Base-by-base conservation (phyloP, 164 flowering plant genomes). In the Echeveria elegans region DNA sequence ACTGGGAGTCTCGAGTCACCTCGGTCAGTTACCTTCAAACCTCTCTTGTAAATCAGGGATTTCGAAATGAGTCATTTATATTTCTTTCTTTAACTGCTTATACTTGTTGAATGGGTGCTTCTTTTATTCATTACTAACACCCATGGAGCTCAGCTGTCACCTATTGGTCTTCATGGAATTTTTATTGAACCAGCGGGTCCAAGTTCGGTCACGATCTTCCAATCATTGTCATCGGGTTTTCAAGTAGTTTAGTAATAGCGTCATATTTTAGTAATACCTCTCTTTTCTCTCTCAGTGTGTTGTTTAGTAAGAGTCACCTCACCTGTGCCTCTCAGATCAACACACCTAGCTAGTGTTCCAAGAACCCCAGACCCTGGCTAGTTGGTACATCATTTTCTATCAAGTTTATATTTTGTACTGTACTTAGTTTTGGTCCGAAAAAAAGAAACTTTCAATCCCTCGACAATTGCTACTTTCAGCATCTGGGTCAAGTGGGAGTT, bases 1-100 rank as follows among this genome's bases (percentile, higher is more conserved):
- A 75, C 82, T 66, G 85, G 87, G 66, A 73, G 65, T 68, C 64
- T 81, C 19, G 80, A 69, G 69, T 67, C 86, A 63, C 89, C 88
- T 16, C 74, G 67, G 98, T 92, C 69, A 84, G 91, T 84, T 60
- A 29, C 58, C 68, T 50, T 21, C 28, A 2, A 28, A 1, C 7
- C 32, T 14, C 43, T 31, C 64, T 40, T 30, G 38, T 63, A 36
- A 3, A 31, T 18, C 12, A 2, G 21, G 37, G 2, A 36, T 34
- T 63, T 34, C 16, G 12, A 11, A 2, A 43, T 43, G 14, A 1
- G 45, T 40, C 37, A 3, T 7, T 34, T 34, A 34, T 34, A 3
- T 43, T 43, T 11, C 48, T 43, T 43, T 43, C 48, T 43, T 43
- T 43, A 43, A 43, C 3, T 34, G 48, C 8, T 16, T 43, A 16